Base-by-base conservation (phyloP, 495 filamentous ascomycete genomes). In the Letharia lupina region DNA sequence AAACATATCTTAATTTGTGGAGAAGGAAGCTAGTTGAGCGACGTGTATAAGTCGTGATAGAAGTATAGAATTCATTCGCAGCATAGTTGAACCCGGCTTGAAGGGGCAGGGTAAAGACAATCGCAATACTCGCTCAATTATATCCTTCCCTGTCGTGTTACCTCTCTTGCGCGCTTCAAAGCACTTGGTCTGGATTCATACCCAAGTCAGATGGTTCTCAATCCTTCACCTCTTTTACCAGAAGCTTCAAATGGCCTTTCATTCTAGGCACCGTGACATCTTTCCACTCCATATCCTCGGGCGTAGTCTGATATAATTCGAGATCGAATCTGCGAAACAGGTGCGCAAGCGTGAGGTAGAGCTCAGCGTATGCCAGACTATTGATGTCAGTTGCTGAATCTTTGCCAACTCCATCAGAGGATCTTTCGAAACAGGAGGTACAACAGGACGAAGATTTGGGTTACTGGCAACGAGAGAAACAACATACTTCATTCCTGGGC, bases 401-500 rank as follows among this genome's bases (percentile, higher is more conserved):
- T 28, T 31, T 44, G 3, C 3, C 13, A 31, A 28, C n/a, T 28
- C 48, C 11, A 31, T 52, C 48, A 2, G 23, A 52, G 48, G 20
- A 23, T 48, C 1, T 52, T 15, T 12, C 11, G 48, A 52, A 11
- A 31, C 12, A 52, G 48, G 48, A 31, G 12, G 12, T 52, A 50
- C 7, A 12, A n/a, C 6, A 28, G 28, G n/a, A 50, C n/a, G 47
- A 50, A 50, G 44, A 18, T 18, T 48, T 13, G 12, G 23, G 48
- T 52, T 28, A 15, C n/a, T 52, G 11, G 28, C 10, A 31, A 28
- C 23, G 48, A 31, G 23, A 15, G 23, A 48, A n/a, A 52, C n/a
- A 15, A 52, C 48, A 52, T 52, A 52, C 48, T 79, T 75, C 75
- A 79, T 77, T 12, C 81, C 81, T 1, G 82, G 62, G 64, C 81